Evolutionary conservation across 352 stramenopile genomes (phyloP).

Genomic region (Phytopythium vexans): DNA sequence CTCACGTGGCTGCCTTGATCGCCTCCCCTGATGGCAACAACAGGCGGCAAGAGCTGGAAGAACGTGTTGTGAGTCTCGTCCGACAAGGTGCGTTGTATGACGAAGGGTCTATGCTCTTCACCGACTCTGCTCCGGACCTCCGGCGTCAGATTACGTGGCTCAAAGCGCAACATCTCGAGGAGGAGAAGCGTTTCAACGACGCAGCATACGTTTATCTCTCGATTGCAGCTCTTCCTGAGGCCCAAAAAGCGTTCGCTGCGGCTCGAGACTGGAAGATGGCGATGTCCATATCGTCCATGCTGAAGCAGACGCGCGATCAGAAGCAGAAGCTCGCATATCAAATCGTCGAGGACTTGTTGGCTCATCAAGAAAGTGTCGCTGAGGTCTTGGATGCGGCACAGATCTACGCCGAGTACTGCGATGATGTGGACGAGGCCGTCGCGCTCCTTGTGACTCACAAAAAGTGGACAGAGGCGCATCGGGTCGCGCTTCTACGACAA

Average conservation of each 20-base stretch:
- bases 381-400: conserved; percentile 35
- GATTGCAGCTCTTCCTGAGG: conserved; percentile 29
- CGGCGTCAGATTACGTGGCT: conserved; percentile 35
- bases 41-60: conserved; percentile 3
- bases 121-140: conserved; percentile 20
- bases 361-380: conserved; percentile 22
- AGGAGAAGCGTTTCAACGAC: conserved; percentile 34
- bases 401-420: conserved; percentile 76
- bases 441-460: conserved; percentile 54
- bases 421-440: conserved; percentile 71
- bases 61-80: conserved; percentile 30
- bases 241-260: conserved; percentile 51
- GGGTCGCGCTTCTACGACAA: conserved; percentile 50
- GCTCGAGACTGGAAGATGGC: conserved; percentile 63
- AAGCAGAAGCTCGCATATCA: conserved; percentile 43
- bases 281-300: conserved; percentile 33
- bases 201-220: conserved; percentile 68
- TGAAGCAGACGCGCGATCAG: conserved; percentile 18
- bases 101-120: conserved; percentile 42
- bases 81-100: conserved; percentile 45
- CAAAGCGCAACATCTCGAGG: conserved; percentile 47
- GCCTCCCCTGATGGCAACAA: conserved; percentile 1
- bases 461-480: conserved; percentile 56
- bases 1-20: conserved; percentile 33
- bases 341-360: conserved; percentile 49